Conservation (phyloP, 2,329 filamentous ascomycete genomes). For the Aspergillus viridinutans region DNA sequence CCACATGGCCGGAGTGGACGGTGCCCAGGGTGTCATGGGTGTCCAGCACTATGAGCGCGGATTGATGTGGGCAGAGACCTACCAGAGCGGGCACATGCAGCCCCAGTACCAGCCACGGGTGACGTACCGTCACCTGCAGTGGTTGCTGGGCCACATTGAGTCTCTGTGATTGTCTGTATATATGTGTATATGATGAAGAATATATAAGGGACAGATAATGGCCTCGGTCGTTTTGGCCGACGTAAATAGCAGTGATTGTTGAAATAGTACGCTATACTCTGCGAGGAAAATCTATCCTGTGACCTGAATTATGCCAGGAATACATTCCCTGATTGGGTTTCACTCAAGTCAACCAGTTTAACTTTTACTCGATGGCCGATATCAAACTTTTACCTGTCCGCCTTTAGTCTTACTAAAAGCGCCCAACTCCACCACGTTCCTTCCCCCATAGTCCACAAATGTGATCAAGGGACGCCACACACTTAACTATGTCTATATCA, state of each 20-base stretch:
- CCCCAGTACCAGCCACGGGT: slow-evolving; percentile 65
- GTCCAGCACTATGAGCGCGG: slow-evolving; percentile 70
- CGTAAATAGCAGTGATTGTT: background rate
- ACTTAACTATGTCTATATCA: too few relatives aligned
- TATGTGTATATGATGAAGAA: background rate
- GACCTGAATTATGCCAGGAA: background rate
- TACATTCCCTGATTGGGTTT: background rate
- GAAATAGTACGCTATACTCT: background rate
- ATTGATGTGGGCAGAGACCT: slow-evolving; percentile 60
- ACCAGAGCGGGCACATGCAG: slow-evolving; percentile 35
- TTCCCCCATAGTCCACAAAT: too few relatives aligned
- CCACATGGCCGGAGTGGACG: slow-evolving; percentile 61
- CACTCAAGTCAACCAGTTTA: background rate
- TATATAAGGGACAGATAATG: background rate
- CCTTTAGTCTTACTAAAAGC: too few relatives aligned
- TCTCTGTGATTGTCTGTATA: slow-evolving; percentile 13
- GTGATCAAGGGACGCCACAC: too few relatives aligned
- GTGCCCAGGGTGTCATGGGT: slow-evolving; percentile 62
- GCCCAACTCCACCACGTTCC: too few relatives aligned
- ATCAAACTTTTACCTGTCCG: background rate
- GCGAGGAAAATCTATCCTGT: background rate
- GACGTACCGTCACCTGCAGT: slow-evolving; percentile 61
- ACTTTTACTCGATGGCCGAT: background rate
- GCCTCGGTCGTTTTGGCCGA: background rate
- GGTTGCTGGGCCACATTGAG: slow-evolving; percentile 30